Evolutionary conservation across 805 yeast genomes (phyloP), one percentile per base, ranked within the genome.

Genomic region (Suhomyces canberraensis): DNA sequence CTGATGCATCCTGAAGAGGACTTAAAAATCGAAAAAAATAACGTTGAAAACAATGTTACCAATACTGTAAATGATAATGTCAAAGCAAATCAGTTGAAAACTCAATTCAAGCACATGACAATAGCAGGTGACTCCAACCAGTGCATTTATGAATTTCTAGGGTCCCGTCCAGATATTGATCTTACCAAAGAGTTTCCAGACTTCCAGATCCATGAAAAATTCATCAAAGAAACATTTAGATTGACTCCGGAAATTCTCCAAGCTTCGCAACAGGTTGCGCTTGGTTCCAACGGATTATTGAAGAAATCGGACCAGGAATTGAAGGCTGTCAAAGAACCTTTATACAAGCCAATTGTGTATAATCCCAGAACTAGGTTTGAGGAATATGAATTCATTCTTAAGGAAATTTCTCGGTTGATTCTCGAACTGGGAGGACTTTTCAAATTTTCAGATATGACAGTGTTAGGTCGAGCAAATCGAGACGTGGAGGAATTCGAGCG

Each of bases 111-210:
- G 36, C 89, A 84, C 52, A 48, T 84, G 24, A 72, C 81, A 1
- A 54, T 84, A 14, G 82, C 88, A 3, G 90, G 90, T 1, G 91
- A 84, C 56, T 75, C 79, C 1, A 69, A 78, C 51, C 91, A 84
- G 56, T 71, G 84, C 35, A 79, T 84, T 19, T 84, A 81, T 52
- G 79, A 69, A 19, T 84, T 84, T 51, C 51, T 82, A 27, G 86
- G 87, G 0, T 66, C 81, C 0, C 62, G 66, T 29, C 64, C 66
- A 1, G 35, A 52, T 3, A 58, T 64, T 3, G 34, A 43, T 8
- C 36, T 67, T 8, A 44, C 33, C n/a, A 19, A 30, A 5, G 42
- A 45, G 14, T 52, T 66, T 25, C 56, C 58, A 0, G 36, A 32
- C 7, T 44, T 36, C 41, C 31, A 34, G 26, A 42, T 52, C 2